Evolutionary conservation across 352 stramenopile species (phyloP), one percentile per base, ranked within the genome.

Genomic region (Elongisporangium undulatum): DNA sequence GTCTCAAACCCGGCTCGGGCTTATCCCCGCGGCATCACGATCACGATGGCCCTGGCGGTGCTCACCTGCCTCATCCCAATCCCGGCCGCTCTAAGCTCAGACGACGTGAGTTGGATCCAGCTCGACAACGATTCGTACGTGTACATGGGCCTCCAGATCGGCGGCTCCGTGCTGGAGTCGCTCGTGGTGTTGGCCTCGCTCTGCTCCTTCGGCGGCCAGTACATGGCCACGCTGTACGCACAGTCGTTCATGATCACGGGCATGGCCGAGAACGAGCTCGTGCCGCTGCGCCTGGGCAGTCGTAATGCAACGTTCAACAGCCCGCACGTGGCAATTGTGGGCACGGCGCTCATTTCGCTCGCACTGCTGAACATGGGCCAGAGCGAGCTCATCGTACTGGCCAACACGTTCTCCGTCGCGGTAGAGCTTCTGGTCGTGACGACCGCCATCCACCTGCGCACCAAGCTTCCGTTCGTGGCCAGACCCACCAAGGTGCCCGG

Each of bases 71-170:
- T 96, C 24, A 29, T 98, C 10, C 95, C 92, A 16, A 65, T 98
- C 17, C 68, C 92, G 7, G 89, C 82, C 12, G 77, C 85, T 1
- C 80, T 89, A 34, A 75, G 81, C 19, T 85, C 78, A 0, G 55
- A 74, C 12, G 29, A 23, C 2, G 68, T 80, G 23, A 63, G 81
- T 50, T 82, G 91, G 60, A 56, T 38, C 3, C 62, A 78, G 13
- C 98, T 91, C 77, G 76, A 74, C 13, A 85, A 96, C 69, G 87
- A 85, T 16, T 80, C 87, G 72, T 92, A 98, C 48, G 79, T 81
- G 3, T 49, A 67, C 3, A 71, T 95, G 5, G 87, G 75, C 4
- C 71, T 87, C 17, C 72, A 89, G 39, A 82, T 83, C 34, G 94
- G 78, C 3, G 81, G 92, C 24, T 59, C 67, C 21, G 94, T 76